These are phyloP conservation scores for Cadophora gregata DNA, from an alignment of 2,329 filamentous ascomycete species.

Conservation along the genomic window DNA sequence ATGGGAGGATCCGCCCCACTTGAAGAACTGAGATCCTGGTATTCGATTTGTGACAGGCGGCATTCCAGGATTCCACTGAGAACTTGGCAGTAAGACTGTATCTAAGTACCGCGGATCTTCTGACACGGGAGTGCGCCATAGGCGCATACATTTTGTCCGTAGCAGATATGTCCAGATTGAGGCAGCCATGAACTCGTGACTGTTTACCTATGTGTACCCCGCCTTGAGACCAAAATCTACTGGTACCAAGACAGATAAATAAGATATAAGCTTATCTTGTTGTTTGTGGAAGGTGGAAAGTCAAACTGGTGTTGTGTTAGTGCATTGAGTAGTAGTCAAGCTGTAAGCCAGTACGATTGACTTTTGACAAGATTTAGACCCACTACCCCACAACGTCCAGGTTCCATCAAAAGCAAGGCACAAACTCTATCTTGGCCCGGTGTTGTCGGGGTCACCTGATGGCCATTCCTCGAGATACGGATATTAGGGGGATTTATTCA, in stretches of 20 bases:
- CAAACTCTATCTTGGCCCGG: not conserved
- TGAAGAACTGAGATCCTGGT: not conserved
- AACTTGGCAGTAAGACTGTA: not conserved
- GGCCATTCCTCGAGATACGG: not conserved
- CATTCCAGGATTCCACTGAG: not conserved
- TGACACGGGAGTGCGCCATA: not conserved
- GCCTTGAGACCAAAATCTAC: not conserved
- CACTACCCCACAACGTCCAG: not conserved
- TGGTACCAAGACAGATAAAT: not conserved
- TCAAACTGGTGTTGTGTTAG: not conserved
- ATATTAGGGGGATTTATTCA: not conserved
- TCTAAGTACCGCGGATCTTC: constrained; percentile 1
- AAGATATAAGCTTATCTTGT: not conserved
- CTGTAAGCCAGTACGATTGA: not conserved
- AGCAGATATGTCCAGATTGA: not conserved
- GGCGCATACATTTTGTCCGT: constrained; percentile 12
- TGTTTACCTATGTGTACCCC: not conserved
- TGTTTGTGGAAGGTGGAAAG: constrained; percentile 3
- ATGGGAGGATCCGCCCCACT: constrained; percentile 3
- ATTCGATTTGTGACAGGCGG: not conserved
- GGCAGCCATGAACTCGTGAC: not conserved
- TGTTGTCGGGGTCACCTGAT: not conserved
- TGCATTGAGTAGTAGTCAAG: not conserved
- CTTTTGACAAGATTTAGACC: not conserved
- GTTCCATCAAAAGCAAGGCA: not conserved